phyloP scores from a whole-genome alignment of 208 protist genomes.

The Trichomonas tenax region DNA sequence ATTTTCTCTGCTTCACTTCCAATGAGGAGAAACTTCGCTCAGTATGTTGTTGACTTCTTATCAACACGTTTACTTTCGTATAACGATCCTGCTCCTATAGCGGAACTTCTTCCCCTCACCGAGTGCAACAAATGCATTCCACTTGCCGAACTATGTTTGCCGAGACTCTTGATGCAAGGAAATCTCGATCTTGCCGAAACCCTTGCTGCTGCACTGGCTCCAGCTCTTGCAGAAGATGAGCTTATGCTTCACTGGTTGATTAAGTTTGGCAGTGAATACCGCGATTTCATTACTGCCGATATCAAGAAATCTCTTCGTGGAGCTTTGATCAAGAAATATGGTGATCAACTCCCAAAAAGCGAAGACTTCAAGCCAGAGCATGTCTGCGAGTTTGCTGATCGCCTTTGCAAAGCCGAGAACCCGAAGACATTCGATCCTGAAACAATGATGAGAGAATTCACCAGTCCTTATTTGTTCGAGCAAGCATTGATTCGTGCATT shows the following conservation, averaged over 20 bases:
- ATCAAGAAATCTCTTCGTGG: neutral
- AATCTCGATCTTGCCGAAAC: neutral
- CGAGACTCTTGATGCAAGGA: neutral
- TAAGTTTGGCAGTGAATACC: neutral
- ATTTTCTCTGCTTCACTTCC: neutral
- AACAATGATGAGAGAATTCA: neutral
- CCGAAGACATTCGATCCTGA: neutral
- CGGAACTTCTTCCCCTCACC: neutral
- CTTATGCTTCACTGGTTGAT: neutral
- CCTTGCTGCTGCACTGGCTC: neutral
- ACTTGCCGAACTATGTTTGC: neutral
- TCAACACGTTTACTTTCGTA: neutral
- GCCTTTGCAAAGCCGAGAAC: neutral
- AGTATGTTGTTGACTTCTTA: neutral
- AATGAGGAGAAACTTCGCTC: neutral
- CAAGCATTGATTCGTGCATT: neutral
- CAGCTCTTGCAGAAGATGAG: neutral
- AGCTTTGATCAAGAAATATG: neutral
- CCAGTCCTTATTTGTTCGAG: neutral
- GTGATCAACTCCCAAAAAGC: neutral
- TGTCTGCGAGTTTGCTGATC: neutral
- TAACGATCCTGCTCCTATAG: neutral
- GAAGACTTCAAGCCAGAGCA: neutral
- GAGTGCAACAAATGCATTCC: neutral
- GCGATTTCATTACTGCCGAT: neutral